phyloP scores from a whole-genome alignment of 352 stramenopile species.

The Saprolegnia diclina region DNA sequence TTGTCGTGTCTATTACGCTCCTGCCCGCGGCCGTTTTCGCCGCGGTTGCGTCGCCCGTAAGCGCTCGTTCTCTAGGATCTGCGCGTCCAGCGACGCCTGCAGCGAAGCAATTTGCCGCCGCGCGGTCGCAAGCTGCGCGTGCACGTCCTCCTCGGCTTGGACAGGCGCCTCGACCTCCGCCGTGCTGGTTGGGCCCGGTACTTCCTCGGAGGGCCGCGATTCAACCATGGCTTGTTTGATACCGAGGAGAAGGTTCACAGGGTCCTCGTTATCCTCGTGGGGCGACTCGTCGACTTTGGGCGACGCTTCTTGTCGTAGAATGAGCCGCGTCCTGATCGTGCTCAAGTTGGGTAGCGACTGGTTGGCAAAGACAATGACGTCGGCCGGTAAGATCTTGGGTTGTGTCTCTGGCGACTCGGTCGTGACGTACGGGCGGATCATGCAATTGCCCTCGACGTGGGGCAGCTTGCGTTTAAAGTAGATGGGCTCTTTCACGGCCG shows the following conservation, averaged over 20 bases:
- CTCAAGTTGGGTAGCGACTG: constrained; percentile 9
- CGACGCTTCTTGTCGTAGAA: constrained; percentile 10
- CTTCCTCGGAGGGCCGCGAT: background rate
- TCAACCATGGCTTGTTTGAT: constrained; percentile 14
- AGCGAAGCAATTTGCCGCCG: constrained; percentile 7
- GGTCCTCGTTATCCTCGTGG: constrained; percentile 5
- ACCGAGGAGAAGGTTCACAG: constrained; percentile 18
- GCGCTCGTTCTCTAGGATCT: constrained; percentile 14
- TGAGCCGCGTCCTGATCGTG: constrained; percentile 15
- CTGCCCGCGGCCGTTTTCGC: background rate
- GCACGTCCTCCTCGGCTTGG: background rate
- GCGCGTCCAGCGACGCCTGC: background rate
- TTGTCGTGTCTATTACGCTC: background rate
- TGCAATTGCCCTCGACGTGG: background rate
- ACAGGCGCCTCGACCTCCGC: background rate
- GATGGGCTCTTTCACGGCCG: constrained; percentile 3
- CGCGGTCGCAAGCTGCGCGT: constrained; percentile 4
- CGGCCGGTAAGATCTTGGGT: constrained; percentile 10
- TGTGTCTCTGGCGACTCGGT: background rate
- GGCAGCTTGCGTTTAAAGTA: constrained; percentile 5
- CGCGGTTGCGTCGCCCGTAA: background rate
- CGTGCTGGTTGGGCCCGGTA: background rate
- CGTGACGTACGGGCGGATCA: background rate
- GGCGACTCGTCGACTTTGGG: background rate
- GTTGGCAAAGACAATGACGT: constrained; percentile 13